These are phyloP conservation scores for Lasiodiplodia theobromae DNA, from an alignment of 2,329 filamentous ascomycete genomes.

Conservation along the genomic window DNA sequence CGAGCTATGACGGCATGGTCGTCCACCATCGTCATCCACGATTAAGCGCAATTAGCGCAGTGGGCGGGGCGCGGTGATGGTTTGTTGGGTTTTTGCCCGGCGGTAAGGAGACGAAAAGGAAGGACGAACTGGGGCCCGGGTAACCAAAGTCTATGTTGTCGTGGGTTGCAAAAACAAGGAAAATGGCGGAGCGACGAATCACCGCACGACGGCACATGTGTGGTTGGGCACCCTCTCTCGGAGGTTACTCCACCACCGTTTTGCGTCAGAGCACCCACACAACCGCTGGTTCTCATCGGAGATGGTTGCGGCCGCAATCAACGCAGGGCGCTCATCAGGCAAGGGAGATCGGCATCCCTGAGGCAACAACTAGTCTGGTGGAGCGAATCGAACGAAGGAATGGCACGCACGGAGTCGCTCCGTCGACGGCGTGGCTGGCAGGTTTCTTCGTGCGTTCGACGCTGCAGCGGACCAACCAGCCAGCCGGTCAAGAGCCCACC, in stretches of 20 bases:
- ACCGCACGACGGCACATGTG: not conserved
- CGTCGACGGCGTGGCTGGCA: not conserved
- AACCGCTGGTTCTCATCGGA: not conserved
- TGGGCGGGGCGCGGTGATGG: not conserved
- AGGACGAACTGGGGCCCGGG: not conserved
- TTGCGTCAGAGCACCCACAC: not conserved
- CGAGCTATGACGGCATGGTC: not conserved
- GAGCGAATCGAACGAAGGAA: not conserved
- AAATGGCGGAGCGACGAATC: not conserved
- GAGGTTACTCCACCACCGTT: constrained; percentile 2
- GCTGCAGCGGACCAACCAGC: not conserved
- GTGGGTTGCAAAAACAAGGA: not conserved
- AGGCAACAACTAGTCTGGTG: not conserved
- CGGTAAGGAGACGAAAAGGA: constrained; percentile 1
- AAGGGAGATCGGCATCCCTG: not conserved
- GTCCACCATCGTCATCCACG: not conserved
- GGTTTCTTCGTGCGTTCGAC: not conserved
- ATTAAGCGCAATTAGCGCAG: not conserved
- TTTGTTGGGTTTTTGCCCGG: not conserved
- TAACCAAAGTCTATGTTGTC: not conserved
- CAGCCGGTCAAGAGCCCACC: not conserved
- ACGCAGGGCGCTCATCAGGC: not conserved
- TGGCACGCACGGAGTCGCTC: not conserved
- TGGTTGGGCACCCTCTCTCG: not conserved
- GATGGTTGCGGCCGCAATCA: not conserved